Evolutionary conservation across 148 eudicot genomes (phyloP), one percentile per base, ranked within the genome.

Genomic region (Diospyros kaki): DNA sequence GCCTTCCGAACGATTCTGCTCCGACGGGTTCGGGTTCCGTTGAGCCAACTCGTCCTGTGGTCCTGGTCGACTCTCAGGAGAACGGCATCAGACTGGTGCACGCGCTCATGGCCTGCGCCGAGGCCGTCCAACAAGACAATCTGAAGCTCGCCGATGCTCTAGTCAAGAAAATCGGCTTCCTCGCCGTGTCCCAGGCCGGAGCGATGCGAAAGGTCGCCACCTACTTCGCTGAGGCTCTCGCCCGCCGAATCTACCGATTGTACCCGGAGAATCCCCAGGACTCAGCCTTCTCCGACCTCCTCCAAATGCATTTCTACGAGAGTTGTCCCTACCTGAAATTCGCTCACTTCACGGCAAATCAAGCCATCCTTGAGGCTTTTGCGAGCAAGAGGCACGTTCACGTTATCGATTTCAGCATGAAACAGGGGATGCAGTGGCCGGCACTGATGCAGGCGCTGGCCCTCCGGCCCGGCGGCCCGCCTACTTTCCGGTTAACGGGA

Each of bases 341-440:
- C 52, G 81, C 86, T 2, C 86, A 83, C 68, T 83, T 83, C 41
- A 80, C 83, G 0, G 86, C 83, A 0, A 83, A 83, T 67, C 83
- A 80, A 14, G 79, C 86, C 2, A 83, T 83, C 5, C 71, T 83
- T 48, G 86, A 80, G 55, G 81, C 86, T 1, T 80, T 83, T 18
- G 77, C 74, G 0, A 74, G 64, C 6, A 74, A 77, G 40, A 59
- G 28, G 28, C 39, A 40, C 17, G 64, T 59, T 1, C 87, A 84
- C 53, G 82, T 84, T 0, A 76, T 84, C 55, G 87, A 84, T 76
- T 84, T 81, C 45, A 76, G 84, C 11, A 84, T 92, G 84, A 92
- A 88, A 6, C 89, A 92, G 72, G 97, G 97, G 5, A 85, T 87
- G 94, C 97, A 92, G 9, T 92, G 97, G 97, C 97, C 97, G 12